Conservation (phyloP, 1,284 basidiomycete genomes). For the Coniferiporia weirii region DNA sequence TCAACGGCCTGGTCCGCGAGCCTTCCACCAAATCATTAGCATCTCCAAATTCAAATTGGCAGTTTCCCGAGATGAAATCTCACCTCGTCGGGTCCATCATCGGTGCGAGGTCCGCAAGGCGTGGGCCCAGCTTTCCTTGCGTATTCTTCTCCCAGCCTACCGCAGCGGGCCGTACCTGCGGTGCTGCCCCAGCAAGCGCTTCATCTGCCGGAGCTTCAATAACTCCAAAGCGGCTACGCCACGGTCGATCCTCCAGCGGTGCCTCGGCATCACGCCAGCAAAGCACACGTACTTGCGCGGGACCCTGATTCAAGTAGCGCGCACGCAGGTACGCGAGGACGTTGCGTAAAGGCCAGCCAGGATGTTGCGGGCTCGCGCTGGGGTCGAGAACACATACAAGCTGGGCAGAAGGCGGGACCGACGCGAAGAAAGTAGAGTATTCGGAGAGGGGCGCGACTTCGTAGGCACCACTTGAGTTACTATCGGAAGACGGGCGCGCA, state of each 20-base stretch:
- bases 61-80: neutral
- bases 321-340: conserved; percentile 76
- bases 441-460: conserved; percentile 31
- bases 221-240: conserved; percentile 60
- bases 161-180: conserved; percentile 46
- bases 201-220: conserved; percentile 29
- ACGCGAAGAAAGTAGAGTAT: conserved; percentile 6
- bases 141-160: conserved; percentile 96
- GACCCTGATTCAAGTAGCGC: conserved; percentile 35
- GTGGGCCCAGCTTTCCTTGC: conserved; percentile 78
- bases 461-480: conserved; percentile 14
- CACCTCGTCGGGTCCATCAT: conserved; percentile 83
- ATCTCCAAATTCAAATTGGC: neutral
- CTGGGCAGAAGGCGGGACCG: conserved; percentile 35
- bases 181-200: conserved; percentile 10
- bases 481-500: conserved; percentile 37
- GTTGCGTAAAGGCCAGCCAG: conserved; percentile 95
- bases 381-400: conserved; percentile 83
- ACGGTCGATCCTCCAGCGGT: conserved; percentile 34
- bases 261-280: conserved; percentile 67
- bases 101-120: conserved; percentile 88
- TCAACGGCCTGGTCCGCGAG: conserved; percentile 95
- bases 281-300: conserved; percentile 55
- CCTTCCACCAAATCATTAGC: conserved; percentile 33
- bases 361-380: conserved; percentile 69